These are phyloP conservation scores for Phymatotrichopsis omnivora DNA, from an alignment of 2,329 filamentous ascomycete species.

Conservation along the genomic window DNA sequence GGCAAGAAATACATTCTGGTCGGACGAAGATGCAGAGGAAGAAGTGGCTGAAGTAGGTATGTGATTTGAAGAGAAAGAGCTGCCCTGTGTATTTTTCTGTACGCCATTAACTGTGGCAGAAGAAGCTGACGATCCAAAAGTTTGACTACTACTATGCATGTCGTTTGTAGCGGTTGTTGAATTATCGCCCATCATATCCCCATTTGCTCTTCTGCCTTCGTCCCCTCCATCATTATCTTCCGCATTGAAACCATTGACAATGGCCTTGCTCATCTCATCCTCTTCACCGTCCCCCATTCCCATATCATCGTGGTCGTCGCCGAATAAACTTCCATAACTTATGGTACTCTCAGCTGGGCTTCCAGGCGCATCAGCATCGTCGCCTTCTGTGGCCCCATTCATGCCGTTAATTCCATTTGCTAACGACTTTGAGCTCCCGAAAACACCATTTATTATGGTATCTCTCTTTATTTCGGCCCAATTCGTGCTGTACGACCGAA, in stretches of 20 bases:
- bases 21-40: conserved; percentile 41
- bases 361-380: conserved; percentile 28
- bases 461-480: conserved; percentile 55
- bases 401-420: conserved; percentile 31
- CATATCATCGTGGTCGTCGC: conserved; percentile 56
- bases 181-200: conserved; percentile 7
- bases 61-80: background rate
- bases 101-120: background rate
- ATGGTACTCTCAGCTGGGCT: conserved; percentile 28
- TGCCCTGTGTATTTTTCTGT: background rate
- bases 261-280: conserved; percentile 21
- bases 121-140: no score
- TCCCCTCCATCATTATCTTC: background rate
- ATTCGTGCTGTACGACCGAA: conserved; percentile 64
- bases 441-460: conserved; percentile 46
- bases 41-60: background rate
- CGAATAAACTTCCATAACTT: conserved; percentile 68
- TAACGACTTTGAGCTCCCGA: conserved; percentile 37
- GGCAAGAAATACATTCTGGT: conserved; percentile 81
- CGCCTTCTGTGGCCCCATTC: conserved; percentile 19
- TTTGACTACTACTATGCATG: no score
- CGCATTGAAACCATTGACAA: conserved; percentile 9
- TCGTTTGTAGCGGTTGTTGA: background rate
- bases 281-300: conserved; percentile 32
- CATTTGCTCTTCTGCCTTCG: no score